phyloP scores from a whole-genome alignment of 768 basidiomycete genomes.

The Boletus vermiculosoides region DNA sequence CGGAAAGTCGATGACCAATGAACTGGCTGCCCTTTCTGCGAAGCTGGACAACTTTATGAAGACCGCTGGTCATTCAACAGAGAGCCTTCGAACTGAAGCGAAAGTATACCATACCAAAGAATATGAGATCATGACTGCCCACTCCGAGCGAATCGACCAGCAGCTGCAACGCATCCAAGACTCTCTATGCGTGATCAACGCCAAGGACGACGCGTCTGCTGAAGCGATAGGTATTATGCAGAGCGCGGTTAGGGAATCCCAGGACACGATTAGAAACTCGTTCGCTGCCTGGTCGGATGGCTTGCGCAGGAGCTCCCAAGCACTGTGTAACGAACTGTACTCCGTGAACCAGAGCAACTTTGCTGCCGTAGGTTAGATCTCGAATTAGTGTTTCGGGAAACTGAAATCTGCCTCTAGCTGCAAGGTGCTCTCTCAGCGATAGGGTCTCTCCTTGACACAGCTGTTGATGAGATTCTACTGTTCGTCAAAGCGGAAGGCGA shows the following conservation, averaged over 20 bases:
- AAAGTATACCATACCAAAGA: constrained; percentile 57
- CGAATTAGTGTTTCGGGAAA: background rate
- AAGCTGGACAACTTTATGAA: constrained; percentile 64
- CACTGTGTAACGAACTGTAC: constrained; percentile 48
- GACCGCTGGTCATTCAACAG: constrained; percentile 50
- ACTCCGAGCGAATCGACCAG: constrained; percentile 54
- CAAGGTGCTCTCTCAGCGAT: constrained; percentile 61
- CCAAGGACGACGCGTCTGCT: constrained; percentile 53
- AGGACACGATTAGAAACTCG: constrained; percentile 50
- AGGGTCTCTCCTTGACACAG: constrained; percentile 55
- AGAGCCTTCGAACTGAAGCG: constrained; percentile 54
- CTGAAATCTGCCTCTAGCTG: constrained; percentile 34
- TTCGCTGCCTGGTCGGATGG: constrained; percentile 56
- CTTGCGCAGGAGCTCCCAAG: constrained; percentile 48
- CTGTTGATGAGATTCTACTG: constrained; percentile 55
- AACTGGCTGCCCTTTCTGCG: constrained; percentile 51
- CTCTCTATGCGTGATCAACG: constrained; percentile 51
- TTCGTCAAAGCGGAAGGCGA: constrained; percentile 58
- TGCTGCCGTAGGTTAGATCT: constrained; percentile 36
- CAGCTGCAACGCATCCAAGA: constrained; percentile 56
- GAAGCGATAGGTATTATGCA: constrained; percentile 52
- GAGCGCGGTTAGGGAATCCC: constrained; percentile 48
- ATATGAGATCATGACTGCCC: constrained; percentile 47
- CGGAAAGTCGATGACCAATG: constrained; percentile 54
- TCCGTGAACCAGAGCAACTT: constrained; percentile 45